phyloP scores from a whole-genome alignment of 2,329 filamentous ascomycete species.

The Bisporella sp. region DNA sequence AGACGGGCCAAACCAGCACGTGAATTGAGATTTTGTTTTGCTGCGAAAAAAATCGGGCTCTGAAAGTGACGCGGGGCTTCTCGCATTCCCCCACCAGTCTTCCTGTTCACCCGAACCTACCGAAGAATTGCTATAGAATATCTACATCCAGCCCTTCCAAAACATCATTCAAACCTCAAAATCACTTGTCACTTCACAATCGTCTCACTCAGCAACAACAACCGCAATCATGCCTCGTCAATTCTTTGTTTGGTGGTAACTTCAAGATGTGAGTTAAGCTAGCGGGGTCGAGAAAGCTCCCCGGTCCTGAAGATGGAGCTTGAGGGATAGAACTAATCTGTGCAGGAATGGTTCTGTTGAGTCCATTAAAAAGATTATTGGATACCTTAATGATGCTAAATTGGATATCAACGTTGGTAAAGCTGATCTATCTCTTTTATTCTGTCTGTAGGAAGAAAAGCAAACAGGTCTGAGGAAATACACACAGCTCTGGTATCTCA shows the following conservation, averaged over 20 bases:
- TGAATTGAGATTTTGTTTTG: no score
- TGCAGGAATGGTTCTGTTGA: conserved; percentile 86
- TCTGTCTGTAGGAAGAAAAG: neutral
- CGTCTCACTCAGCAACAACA: conserved; percentile 2
- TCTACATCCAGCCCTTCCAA: no score
- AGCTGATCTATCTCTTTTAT: conserved; percentile 25
- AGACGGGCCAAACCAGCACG: no score
- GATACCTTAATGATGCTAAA: conserved; percentile 78
- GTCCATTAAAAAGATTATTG: conserved; percentile 85
- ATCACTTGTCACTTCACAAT: neutral
- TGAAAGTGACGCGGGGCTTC: no score
- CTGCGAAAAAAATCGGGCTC: no score
- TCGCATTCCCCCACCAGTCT: no score
- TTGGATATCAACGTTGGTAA: conserved; percentile 71
- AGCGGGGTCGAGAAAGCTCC: neutral
- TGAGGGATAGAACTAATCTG: conserved; percentile 9
- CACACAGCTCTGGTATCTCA: neutral
- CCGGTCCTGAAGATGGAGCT: neutral
- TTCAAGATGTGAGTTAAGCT: conserved; percentile 81
- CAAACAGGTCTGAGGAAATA: no score
- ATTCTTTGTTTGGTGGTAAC: conserved; percentile 97
- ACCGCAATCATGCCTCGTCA: conserved; percentile 69
- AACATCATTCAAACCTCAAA: no score
- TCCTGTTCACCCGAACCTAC: neutral
- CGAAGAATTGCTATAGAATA: neutral